These are phyloP conservation scores for Aspergillus fumigatus DNA, from an alignment of 2,329 filamentous ascomycete species.

Conservation along the genomic window DNA sequence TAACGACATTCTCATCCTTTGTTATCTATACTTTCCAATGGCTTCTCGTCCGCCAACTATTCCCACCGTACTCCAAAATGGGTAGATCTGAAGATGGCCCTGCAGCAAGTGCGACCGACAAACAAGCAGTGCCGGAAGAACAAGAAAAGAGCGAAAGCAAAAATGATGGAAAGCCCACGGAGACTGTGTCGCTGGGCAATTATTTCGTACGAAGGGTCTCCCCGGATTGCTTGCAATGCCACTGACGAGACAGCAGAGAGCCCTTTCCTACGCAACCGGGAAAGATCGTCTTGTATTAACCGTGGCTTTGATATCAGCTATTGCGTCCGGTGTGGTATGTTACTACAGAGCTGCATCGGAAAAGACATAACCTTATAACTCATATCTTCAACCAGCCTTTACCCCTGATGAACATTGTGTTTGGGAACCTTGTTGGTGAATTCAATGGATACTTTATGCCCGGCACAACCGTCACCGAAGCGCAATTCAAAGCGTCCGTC, in stretches of 20 bases:
- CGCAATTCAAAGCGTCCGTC: conserved; percentile 49
- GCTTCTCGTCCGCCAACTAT: background rate
- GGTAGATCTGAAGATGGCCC: background rate
- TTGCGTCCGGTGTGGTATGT: conserved; percentile 26
- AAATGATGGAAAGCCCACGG: background rate
- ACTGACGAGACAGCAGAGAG: background rate
- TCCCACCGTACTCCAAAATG: background rate
- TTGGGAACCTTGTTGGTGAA: conserved; percentile 51
- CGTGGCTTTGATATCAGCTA: conserved; percentile 12
- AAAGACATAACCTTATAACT: background rate
- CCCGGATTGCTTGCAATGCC: background rate
- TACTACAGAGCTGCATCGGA: background rate
- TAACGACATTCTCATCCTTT: background rate
- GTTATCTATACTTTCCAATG: no score
- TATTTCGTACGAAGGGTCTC: background rate
- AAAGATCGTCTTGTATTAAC: background rate
- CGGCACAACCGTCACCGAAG: conserved; percentile 38
- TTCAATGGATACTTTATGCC: conserved; percentile 54
- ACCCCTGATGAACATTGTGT: conserved; percentile 57
- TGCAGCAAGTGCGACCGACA: background rate
- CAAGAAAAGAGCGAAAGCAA: background rate
- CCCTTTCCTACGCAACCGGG: background rate
- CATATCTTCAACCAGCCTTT: conserved; percentile 11
- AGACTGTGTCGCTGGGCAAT: background rate
- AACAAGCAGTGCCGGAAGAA: background rate